Evolutionary conservation across 225 moss, liverwort and hornwort genomes (phyloP), one percentile per base, ranked within the genome.

Genomic region (Pleurozium schreberi): DNA sequence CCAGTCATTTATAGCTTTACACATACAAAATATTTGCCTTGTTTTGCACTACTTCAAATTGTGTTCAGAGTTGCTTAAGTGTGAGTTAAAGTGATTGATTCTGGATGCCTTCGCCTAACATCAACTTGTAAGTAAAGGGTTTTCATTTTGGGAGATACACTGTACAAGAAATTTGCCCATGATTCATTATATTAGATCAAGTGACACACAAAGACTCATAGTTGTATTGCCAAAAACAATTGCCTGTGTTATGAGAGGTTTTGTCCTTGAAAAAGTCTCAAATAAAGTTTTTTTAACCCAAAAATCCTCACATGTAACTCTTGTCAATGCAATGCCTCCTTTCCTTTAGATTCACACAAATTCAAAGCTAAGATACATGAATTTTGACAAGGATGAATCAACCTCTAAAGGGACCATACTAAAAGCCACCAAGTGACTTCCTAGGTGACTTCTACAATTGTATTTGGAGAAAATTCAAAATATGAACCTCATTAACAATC

Each of bases 311-410:
- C 49, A 49, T 49, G 11, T 75, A 47, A 11, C 3, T 45, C 47
- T 18, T 11, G 5, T 73, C 28, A 17, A 73, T 73, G 71, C 16
- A 71, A 15, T 47, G 30, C 17, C 2, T 74, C 4, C 3, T 73
- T 3, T 1, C 8, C 10, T 45, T 47, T 3, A 74, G 6, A 18
- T 47, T 11, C 11, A 18, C 11, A 49, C 18, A 74, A 49, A 47
- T 47, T 31, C 2, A 31, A 49, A 47, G 9, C 1, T 1, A 1
- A 6, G 2, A 73, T 0, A 47, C 18, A 74, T 18, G 6, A 49
- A 1, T 74, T 31, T 6, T 3, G 47, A 3, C 1, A 1, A 74
- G 2, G 0, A 31, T 18, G 11, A 31, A 5, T 47, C 40, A n/a
- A 22, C 4, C 12, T 23, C 4, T 12, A 2, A 68, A 68, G 12